Evolutionary conservation across 192 early-diverging fungal genomes (phyloP).

Genomic region (Irineochytrium annulatum): DNA sequence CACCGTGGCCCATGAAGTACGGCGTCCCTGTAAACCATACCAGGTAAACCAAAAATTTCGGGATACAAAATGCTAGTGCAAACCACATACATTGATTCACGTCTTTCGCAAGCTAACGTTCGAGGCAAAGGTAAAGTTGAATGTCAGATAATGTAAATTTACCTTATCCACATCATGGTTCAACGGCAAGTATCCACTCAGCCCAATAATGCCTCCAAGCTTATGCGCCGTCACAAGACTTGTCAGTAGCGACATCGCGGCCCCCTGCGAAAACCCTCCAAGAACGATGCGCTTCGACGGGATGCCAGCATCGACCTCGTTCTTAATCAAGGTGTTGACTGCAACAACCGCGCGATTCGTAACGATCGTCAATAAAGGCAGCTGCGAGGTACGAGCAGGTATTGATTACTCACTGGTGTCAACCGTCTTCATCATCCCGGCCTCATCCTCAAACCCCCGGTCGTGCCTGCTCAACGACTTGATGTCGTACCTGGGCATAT

Average conservation of each 20-base stretch:
- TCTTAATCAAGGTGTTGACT: conserved; percentile 57
- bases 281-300: conserved; percentile 79
- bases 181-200: conserved; percentile 80
- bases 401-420: conserved; percentile 23
- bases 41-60: no score
- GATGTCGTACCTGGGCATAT: conserved; percentile 66
- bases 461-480: conserved; percentile 34
- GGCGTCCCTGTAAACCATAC: no score
- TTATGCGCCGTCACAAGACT: conserved; percentile 66
- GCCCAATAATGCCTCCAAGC: conserved; percentile 63
- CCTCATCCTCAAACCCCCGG: conserved; percentile 60
- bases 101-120: background rate
- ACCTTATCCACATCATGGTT: conserved; percentile 38
- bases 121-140: background rate
- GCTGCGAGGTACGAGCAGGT: background rate
- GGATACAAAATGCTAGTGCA: no score
- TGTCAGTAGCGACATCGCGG: conserved; percentile 70
- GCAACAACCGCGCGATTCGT: background rate
- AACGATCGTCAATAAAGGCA: background rate
- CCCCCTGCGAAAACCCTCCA: conserved; percentile 87
- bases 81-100: conserved; percentile 27
- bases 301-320: conserved; percentile 77
- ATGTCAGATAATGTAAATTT: background rate
- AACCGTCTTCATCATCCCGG: conserved; percentile 63
- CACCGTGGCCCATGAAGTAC: conserved; percentile 83